phyloP scores from a whole-genome alignment of 176 grass and related monocot species.

The Carex kokanica region DNA sequence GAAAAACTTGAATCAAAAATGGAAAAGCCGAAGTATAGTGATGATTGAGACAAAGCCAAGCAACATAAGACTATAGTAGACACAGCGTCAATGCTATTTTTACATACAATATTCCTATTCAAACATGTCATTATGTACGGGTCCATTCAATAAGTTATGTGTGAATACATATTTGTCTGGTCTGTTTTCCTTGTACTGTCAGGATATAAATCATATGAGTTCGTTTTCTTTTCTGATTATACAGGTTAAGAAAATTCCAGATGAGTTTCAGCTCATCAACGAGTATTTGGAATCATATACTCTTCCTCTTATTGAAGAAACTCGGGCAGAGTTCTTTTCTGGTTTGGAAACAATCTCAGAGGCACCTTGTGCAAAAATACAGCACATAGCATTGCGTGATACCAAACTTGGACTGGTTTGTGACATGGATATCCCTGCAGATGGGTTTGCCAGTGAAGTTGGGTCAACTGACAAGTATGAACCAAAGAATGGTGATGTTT shows the following conservation, averaged over 20 bases:
- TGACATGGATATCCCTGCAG: slow-evolving; percentile 46
- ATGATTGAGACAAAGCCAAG: not conserved
- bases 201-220: not conserved
- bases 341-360: slow-evolving; percentile 47
- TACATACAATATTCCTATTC: not conserved
- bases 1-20: not conserved
- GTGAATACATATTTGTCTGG: not conserved
- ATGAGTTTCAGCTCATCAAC: slow-evolving; percentile 33
- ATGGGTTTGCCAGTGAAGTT: slow-evolving; percentile 29
- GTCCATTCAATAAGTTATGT: not conserved
- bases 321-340: slow-evolving; percentile 46
- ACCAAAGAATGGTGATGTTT: slow-evolving; percentile 57
- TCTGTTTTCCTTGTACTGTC: not conserved
- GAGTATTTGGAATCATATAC: slow-evolving; percentile 48
- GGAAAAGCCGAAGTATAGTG: not conserved
- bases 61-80: not conserved
- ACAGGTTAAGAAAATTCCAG: slow-evolving; percentile 54
- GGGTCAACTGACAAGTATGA: slow-evolving; percentile 32
- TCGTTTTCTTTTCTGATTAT: slow-evolving; percentile 4
- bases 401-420: slow-evolving; percentile 32
- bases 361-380: slow-evolving; percentile 49
- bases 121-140: too few relatives aligned
- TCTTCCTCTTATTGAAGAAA: slow-evolving; percentile 65
- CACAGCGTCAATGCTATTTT: not conserved
- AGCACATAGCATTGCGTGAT: slow-evolving; percentile 33